phyloP scores from a whole-genome alignment of 2,329 filamentous ascomycete species.

The Monilinia aucupariae region DNA sequence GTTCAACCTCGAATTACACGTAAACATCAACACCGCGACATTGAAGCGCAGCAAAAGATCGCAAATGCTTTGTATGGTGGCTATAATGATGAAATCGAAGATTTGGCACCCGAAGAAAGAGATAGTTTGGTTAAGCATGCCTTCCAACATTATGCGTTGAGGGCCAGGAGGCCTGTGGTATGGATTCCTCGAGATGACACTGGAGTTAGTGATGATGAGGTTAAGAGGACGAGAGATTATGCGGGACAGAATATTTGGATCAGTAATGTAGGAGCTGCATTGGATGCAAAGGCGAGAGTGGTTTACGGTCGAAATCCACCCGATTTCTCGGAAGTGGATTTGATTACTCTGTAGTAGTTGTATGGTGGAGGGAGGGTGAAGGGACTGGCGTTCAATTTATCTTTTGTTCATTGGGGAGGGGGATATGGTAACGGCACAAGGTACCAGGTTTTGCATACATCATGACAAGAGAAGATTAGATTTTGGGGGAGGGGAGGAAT shows the following conservation, averaged over 20 bases:
- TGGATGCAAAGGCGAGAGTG: slow-evolving; percentile 77
- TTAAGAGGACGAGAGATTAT: slow-evolving; percentile 65
- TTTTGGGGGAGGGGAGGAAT: neutral
- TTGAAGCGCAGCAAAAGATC: slow-evolving; percentile 66
- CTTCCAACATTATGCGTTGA: slow-evolving; percentile 84
- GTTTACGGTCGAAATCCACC: slow-evolving; percentile 81
- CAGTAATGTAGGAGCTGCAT: slow-evolving; percentile 83
- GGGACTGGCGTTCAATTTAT: neutral
- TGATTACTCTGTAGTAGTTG: slow-evolving; percentile 63
- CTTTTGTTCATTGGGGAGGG: neutral
- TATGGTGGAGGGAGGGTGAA: neutral
- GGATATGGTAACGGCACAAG: neutral
- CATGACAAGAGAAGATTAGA: neutral
- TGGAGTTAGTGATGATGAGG: slow-evolving; percentile 87
- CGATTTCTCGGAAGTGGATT: slow-evolving; percentile 81
- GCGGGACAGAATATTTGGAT: slow-evolving; percentile 67
- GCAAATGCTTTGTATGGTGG: slow-evolving; percentile 80
- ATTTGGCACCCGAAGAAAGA: slow-evolving; percentile 83
- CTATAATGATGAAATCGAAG: slow-evolving; percentile 88
- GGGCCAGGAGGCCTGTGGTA: slow-evolving; percentile 77
- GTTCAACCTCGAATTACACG: slow-evolving; percentile 22
- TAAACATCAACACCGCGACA: slow-evolving; percentile 50
- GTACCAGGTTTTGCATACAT: neutral
- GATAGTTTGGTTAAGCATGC: slow-evolving; percentile 80
- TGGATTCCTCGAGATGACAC: slow-evolving; percentile 93